phyloP scores from a whole-genome alignment of 371 early-diverging fungal species.

The Ordospora colligata region DNA sequence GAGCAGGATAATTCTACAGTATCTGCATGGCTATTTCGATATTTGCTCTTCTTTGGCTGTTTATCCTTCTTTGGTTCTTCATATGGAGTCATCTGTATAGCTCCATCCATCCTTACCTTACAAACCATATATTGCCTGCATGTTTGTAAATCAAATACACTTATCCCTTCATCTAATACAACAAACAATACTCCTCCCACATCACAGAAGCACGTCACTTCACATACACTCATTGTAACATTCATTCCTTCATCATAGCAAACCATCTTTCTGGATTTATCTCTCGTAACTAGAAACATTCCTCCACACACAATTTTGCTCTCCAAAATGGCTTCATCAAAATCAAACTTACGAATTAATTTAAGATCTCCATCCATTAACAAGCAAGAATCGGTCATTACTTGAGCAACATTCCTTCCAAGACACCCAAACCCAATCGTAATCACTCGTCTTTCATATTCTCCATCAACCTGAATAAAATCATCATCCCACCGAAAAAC shows the following conservation, averaged over 20 bases:
- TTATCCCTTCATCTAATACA: background rate
- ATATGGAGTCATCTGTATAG: too few relatives aligned
- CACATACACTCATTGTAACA: background rate
- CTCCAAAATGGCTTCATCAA: background rate
- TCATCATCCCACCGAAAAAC: background rate
- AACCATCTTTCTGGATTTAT: background rate
- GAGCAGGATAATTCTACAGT: too few relatives aligned
- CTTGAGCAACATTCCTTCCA: background rate
- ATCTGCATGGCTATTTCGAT: too few relatives aligned
- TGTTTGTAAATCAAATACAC: background rate
- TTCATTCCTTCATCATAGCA: conserved; percentile 8
- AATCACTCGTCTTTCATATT: background rate
- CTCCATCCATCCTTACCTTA: too few relatives aligned
- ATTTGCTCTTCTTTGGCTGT: too few relatives aligned
- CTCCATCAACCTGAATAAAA: background rate
- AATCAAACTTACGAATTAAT: background rate
- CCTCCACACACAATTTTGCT: background rate
- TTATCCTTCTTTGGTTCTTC: too few relatives aligned
- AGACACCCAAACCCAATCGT: background rate
- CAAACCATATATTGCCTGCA: too few relatives aligned
- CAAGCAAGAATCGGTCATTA: background rate
- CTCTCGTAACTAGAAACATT: background rate
- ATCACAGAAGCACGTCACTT: background rate
- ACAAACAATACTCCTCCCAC: background rate
- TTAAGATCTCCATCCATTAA: background rate